Evolutionary conservation across 805 yeast species (phyloP), one percentile per base, ranked within the genome.

Genomic region (Pichia manshurica): DNA sequence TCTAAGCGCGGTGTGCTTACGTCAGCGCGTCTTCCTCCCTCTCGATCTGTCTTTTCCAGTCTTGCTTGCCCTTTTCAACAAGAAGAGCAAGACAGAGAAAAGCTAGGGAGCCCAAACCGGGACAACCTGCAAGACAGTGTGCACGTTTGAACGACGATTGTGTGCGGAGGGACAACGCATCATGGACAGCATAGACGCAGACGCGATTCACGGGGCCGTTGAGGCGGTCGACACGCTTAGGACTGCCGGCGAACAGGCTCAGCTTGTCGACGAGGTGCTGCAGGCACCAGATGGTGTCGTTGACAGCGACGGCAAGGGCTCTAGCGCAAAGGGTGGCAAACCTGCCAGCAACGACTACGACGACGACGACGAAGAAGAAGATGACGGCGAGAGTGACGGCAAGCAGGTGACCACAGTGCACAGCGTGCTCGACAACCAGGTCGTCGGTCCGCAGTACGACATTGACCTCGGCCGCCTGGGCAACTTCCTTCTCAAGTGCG

Each of bases 401-500:
- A 15, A 13, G 16, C 16, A 9, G n/a, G 23, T 15, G 5, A 22
- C 21, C 5, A 22, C 39, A 12, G 39, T 36, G 5, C 15, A 12
- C 19, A 7, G 12, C 15, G 39, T 36, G n/a, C 29, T 25, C 10
- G 29, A 25, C 29, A 25, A 7, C 10, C 23, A 36, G 12, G 23
- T 19, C 22, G 4, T 20, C 7, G 4, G n/a, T 7, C 40, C 40
- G 21, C 17, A 25, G 7, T 32, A 31, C 16, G 44, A 41, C 23
- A 28, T 41, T 20, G 44, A 29, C 28, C 28, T 41, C 29, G 29
- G 21, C 16, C 22, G 39, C 8, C 38, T 46, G 8, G 38, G 51
- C 3, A 13, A 28, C 5, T 65, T 77, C 34, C 39, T 75, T 22
- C 65, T 69, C 36, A 71, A 74, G n/a, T 63, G 84, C 20, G 75